A percentile compares a stretch with the other conserved stretches of the same genome.
These are phyloP conservation scores for Tulasnella sp. DNA, from an alignment of 768 basidiomycete species.

Conservation along the genomic window DNA sequence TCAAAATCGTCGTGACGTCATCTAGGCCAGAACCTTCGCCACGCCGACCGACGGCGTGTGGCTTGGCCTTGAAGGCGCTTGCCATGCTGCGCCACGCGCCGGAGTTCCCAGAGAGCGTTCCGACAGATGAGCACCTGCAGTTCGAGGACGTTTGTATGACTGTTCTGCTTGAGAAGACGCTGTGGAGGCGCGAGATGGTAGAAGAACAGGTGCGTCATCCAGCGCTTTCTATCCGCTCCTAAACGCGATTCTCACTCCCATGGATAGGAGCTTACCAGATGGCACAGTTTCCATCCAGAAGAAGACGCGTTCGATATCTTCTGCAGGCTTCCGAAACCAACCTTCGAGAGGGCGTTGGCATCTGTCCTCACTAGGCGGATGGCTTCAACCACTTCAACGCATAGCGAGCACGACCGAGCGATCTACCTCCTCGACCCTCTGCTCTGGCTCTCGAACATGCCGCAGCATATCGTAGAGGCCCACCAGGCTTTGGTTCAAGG, in stretches of 20 bases:
- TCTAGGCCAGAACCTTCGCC: neutral
- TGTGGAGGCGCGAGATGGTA: neutral
- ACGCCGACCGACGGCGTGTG: neutral
- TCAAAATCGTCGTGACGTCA: neutral
- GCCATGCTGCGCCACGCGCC: neutral
- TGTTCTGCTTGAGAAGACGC: neutral
- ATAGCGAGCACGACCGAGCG: neutral
- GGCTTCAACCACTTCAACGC: neutral
- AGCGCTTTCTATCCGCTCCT: too few species aligned
- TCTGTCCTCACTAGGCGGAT: neutral
- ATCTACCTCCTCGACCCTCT: neutral
- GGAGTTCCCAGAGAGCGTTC: neutral
- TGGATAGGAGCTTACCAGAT: neutral
- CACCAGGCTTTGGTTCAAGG: neutral
- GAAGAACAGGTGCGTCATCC: neutral
- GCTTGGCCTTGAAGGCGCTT: slow-evolving; percentile 1
- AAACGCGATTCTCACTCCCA: neutral
- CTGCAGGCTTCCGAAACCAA: neutral
- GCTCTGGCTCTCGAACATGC: slow-evolving; percentile 12
- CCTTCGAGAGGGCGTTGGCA: neutral
- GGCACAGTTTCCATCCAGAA: neutral
- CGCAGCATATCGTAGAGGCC: neutral
- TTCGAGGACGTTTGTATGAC: neutral
- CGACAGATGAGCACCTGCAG: neutral
- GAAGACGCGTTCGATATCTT: neutral